Evolutionary conservation across 2,329 filamentous ascomycete species (phyloP), one percentile per base, ranked within the genome.

Genomic region (Laburnicola sp.): DNA sequence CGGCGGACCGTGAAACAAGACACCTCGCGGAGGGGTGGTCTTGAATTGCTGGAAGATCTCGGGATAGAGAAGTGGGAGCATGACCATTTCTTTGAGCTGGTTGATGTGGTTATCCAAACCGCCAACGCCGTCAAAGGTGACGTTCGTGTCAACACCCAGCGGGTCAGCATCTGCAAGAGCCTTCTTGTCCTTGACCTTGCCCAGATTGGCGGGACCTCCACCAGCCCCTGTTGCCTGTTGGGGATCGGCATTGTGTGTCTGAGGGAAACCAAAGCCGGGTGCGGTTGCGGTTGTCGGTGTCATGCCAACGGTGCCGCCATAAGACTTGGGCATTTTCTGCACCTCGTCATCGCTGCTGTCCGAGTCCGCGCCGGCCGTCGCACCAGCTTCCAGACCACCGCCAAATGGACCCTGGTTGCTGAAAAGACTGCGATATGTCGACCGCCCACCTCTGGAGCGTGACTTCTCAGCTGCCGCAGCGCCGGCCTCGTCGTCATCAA

Each of bases 41-140:
- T 96, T 87, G 72, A 97, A 96, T 56, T 86, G 86, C 58, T 87
- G 81, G 72, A 97, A 99, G 36, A 97, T 85, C 72, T 99, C 94
- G 0, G 94, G 94, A 66, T 99, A 99, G 4, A 97, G 82, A 21
- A 99, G 78, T 2, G 94, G 94, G 54, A 99, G 81, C 59, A 93
- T 89, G 16, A 99, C 93, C 94, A 99, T 99, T 75, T 99, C 94
- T 74, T 99, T 97, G 56, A 99, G 80, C 72, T 97, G 91, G 69
- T 97, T 91, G 68, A 99, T 97, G 69, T 97, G 93, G 31, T 90
- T 87, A 69, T 96, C 86, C 38, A 99, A 77, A 35, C 94, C 94
- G 66, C 94, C 94, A 49, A 99, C 92, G 59, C 92, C 90, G 71
- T 89, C 93, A 70, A 99, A 97, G 68, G 92, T 92, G 55, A 99